Conservation (phyloP, 176 grass and related monocot genomes). For the sorghum (Sorghum bicolor) region Sorghum_bicolor_NCBIv3 NC_012876.2:57845001-57845500, state of each 20-base stretch:
- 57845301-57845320: constrained; percentile 1
- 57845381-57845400: neutral
- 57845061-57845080: no score
- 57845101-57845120: no score
- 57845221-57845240: neutral
- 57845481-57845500: neutral
- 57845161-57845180: no score
- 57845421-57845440: neutral
- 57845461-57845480: neutral
- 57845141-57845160: no score
- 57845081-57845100: no score
- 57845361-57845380: constrained; percentile 29
- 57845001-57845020: no score
- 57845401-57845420: neutral
- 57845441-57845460: neutral
- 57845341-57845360: neutral
- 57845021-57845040: no score
- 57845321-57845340: neutral
- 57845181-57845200: neutral
- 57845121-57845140: no score
- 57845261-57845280: neutral
- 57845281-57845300: neutral
- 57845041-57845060: no score
- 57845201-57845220: no score
- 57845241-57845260: neutral